phyloP scores from a whole-genome alignment of 495 filamentous ascomycete species.

The Rhypophila decipiens region DNA sequence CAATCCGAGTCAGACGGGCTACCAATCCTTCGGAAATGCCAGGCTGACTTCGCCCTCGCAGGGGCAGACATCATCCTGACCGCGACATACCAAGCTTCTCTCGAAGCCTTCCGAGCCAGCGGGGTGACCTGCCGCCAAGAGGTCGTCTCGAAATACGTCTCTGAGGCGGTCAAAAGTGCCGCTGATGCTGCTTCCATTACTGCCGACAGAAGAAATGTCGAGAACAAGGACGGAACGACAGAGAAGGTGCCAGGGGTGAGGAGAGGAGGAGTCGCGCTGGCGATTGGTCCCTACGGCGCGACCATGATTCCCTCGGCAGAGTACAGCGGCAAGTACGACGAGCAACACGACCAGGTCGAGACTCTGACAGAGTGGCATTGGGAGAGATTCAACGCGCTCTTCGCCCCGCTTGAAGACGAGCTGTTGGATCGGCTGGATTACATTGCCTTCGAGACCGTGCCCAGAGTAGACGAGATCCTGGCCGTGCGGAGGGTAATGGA shows the following conservation, averaged over 20 bases:
- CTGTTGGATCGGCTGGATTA: slow-evolving; percentile 37
- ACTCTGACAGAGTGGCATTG: slow-evolving; percentile 49
- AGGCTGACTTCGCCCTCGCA: slow-evolving; percentile 45
- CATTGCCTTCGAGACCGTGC: slow-evolving; percentile 61
- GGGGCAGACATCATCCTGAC: slow-evolving; percentile 56
- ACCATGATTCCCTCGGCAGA: slow-evolving; percentile 57
- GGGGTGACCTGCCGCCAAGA: no score
- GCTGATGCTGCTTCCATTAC: slow-evolving; percentile 30
- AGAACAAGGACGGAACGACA: no score
- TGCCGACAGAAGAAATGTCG: no score
- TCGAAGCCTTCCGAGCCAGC: slow-evolving; percentile 44
- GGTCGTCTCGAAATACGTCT: no score
- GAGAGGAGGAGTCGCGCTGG: slow-evolving; percentile 37
- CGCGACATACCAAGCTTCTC: slow-evolving; percentile 58
- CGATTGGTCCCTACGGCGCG: slow-evolving; percentile 60
- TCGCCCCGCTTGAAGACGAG: slow-evolving; percentile 18
- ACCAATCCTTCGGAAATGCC: slow-evolving; percentile 47
- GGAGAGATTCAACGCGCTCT: slow-evolving; percentile 45
- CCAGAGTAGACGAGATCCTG: slow-evolving; percentile 49
- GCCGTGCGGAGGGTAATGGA: slow-evolving; percentile 45
- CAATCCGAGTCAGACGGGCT: no score
- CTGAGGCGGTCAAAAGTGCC: slow-evolving; percentile 20
- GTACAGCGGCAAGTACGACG: slow-evolving; percentile 56
- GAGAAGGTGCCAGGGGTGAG: slow-evolving; percentile 21
- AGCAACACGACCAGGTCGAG: slow-evolving; percentile 33